Evolutionary conservation across 1,284 basidiomycete species (phyloP).

Genomic region (Malassezia caprae): DNA sequence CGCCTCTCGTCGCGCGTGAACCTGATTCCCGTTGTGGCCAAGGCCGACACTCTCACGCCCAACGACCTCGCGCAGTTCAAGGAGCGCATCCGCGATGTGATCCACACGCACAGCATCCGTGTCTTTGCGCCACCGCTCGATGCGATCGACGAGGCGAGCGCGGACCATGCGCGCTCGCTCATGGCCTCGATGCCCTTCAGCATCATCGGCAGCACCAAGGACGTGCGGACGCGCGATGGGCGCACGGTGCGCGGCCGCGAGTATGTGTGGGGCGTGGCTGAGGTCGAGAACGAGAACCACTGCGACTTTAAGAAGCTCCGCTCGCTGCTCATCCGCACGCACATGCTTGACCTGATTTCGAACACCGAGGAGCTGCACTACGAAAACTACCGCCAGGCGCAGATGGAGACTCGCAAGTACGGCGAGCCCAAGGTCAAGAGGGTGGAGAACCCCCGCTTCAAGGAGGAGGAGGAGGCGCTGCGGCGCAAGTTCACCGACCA

Average conservation of each 20-base stretch:
- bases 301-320: constrained; percentile 99
- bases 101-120: constrained; percentile 80
- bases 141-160: constrained; percentile 72
- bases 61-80: constrained; percentile 86
- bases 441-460: constrained; percentile 98
- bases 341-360: constrained; percentile 95
- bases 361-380: constrained; percentile 95
- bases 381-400: constrained; percentile 92
- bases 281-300: constrained; percentile 95
- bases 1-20: constrained; percentile 88
- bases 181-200: constrained; percentile 84
- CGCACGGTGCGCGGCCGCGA: constrained; percentile 90
- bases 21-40: constrained; percentile 92
- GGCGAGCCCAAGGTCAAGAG: constrained; percentile 98
- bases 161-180: constrained; percentile 79
- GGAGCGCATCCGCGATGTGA: constrained; percentile 77
- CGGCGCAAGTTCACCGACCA: constrained; percentile 98
- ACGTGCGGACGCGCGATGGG: constrained; percentile 82
- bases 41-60: constrained; percentile 91
- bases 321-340: constrained; percentile 86
- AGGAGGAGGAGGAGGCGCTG: constrained; percentile 94
- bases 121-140: constrained; percentile 91
- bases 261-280: constrained; percentile 99
- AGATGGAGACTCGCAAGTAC: constrained; percentile 99
- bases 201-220: constrained; percentile 92